These are phyloP conservation scores for Peronospora destructor DNA, from an alignment of 352 stramenopile genomes.

Conservation along the genomic window DNA sequence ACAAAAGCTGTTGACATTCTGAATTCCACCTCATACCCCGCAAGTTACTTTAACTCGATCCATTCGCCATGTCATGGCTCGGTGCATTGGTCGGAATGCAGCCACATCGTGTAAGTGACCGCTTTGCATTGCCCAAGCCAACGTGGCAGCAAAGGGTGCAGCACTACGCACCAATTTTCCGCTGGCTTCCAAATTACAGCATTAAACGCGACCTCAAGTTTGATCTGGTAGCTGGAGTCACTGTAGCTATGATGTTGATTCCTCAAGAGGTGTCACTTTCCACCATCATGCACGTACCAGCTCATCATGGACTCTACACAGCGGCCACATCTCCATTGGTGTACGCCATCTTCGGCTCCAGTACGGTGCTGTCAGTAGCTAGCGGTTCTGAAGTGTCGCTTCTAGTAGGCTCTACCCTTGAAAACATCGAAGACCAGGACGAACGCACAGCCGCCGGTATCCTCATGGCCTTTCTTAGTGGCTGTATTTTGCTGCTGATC, in stretches of 20 bases:
- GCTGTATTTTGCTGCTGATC: slow-evolving; percentile 10
- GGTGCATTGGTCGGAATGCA: slow-evolving; percentile 4
- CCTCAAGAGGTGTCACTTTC: slow-evolving; percentile 12
- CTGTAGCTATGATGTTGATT: slow-evolving; percentile 16
- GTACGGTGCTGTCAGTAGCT: slow-evolving; percentile 13
- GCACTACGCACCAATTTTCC: slow-evolving; percentile 18
- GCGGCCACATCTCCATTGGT: slow-evolving; percentile 10
- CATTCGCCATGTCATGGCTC: background rate
- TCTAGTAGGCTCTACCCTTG: slow-evolving; percentile 10
- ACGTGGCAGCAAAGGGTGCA: slow-evolving; percentile 16
- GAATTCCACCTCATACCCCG: background rate
- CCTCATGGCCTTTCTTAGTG: slow-evolving; percentile 16
- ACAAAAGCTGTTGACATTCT: background rate
- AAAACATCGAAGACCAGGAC: slow-evolving; percentile 13
- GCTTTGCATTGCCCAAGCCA: slow-evolving; percentile 9
- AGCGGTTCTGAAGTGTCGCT: slow-evolving; percentile 16
- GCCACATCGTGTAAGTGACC: slow-evolving; percentile 8
- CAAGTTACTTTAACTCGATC: background rate
- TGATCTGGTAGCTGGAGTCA: slow-evolving; percentile 14
- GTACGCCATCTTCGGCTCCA: slow-evolving; percentile 19
- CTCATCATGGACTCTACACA: slow-evolving; percentile 16
- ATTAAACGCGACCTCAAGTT: slow-evolving; percentile 18
- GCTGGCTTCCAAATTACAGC: slow-evolving; percentile 20
- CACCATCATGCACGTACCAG: slow-evolving; percentile 13
- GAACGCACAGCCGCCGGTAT: slow-evolving; percentile 11